Evolutionary conservation across 192 early-diverging fungal genomes (phyloP).

Genomic region (Entomortierella chlamydospora): DNA sequence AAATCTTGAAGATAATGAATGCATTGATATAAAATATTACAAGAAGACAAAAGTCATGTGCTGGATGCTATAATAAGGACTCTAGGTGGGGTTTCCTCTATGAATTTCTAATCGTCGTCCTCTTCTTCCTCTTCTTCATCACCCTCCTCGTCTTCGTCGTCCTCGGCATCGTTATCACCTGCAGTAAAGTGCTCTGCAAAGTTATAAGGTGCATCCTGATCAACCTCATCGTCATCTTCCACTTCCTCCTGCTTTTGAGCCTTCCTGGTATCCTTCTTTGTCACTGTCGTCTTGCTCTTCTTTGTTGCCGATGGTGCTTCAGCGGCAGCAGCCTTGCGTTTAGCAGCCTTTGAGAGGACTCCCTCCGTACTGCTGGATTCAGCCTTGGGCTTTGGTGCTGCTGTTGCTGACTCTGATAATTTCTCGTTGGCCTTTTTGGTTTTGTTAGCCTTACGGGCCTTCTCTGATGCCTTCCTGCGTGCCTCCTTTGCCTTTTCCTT

Average conservation of each 20-base stretch:
- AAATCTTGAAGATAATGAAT: too few species aligned
- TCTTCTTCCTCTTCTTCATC: slow-evolving; percentile 17
- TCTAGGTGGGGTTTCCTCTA: not conserved
- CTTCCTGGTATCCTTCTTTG: slow-evolving; percentile 26
- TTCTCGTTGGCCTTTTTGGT: slow-evolving; percentile 16
- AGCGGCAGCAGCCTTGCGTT: slow-evolving; percentile 40
- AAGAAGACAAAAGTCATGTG: too few species aligned
- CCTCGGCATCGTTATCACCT: slow-evolving; percentile 8
- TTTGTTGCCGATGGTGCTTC: slow-evolving; percentile 18
- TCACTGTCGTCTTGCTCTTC: slow-evolving; percentile 36
- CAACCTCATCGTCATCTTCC: slow-evolving; percentile 9
- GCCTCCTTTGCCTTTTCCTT: slow-evolving; percentile 46
- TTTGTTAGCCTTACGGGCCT: slow-evolving; percentile 41
- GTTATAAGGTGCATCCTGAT: slow-evolving; percentile 47
- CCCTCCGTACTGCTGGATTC: slow-evolving; percentile 10
- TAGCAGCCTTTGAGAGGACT: slow-evolving; percentile 38
- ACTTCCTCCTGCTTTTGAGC: slow-evolving; percentile 12
- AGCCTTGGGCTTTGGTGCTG: slow-evolving; percentile 18
- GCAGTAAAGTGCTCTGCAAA: slow-evolving; percentile 43
- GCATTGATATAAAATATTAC: too few species aligned
- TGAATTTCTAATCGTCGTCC: not conserved
- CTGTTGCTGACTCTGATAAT: slow-evolving; percentile 6
- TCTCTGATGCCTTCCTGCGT: slow-evolving; percentile 35
- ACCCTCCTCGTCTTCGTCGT: slow-evolving; percentile 25
- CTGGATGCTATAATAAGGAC: too few species aligned